Evolutionary conservation across 108 stramenopile genomes (phyloP), one percentile per base, ranked within the genome.

Genomic region (Nitzschia sp.): DNA sequence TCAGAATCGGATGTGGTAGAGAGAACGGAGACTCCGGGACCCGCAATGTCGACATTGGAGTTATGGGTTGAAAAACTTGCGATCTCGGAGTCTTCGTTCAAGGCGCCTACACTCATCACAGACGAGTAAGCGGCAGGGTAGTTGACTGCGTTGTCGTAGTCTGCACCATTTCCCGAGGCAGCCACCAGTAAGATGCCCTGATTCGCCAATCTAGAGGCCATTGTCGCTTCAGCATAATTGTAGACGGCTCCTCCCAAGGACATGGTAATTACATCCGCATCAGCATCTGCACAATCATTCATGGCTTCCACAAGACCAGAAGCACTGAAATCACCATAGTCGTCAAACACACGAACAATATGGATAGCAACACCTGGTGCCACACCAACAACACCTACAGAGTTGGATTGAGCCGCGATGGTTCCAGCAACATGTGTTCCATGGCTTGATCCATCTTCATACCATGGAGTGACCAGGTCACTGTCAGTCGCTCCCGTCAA

Each of bases 351-450:
- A 34, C 77, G 77, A 34, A 72, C 74, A 9, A 77, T 76, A 38
- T 75, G 62, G 53, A 85, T 69, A 6, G 39, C 24, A n/a, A 58
- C 74, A 48, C 69, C 66, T 20, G 66, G 74, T 41, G 60, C 67
- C 15, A 80, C 80, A 15, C 86, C 83, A n/a, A 83, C 67, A 39
- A 88, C 72, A 10, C 87, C 87, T 1, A 57, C 15, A 20, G 63
- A 52, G 51, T 86, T 88, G 42, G 66, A 57, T 9, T 69, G 34
- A 15, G 83, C 87, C 10, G 65, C 81, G 58, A 89, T 86, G 34
- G 84, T 84, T 14, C 88, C 88, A 0, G 86, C 68, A 21, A 79
- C 76, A 58, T 89, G 88, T 12, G 82, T 89, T 24, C 75, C 75
- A 70, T 76, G 75, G 12, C 52, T 42, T 14, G 41, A 10, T 3